These are phyloP conservation scores for Aspergillus baeticus DNA, from an alignment of 495 filamentous ascomycete species.

Conservation along the genomic window DNA sequence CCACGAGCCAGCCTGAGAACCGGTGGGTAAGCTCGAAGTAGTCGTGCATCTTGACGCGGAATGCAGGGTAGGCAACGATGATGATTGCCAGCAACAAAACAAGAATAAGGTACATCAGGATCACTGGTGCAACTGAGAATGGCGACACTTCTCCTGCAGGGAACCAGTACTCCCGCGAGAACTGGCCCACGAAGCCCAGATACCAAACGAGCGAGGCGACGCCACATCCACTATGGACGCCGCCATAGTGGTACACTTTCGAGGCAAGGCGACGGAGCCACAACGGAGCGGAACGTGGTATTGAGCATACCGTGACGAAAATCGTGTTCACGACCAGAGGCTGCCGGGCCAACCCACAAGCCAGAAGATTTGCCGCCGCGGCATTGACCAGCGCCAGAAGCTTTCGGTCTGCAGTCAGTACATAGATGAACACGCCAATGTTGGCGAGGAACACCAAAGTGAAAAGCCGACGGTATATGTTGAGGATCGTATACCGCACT, in stretches of 20 bases:
- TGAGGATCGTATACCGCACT: slow-evolving; percentile 39
- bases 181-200: slow-evolving; percentile 51
- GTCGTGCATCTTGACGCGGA: slow-evolving; percentile 51
- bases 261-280: slow-evolving; percentile 62
- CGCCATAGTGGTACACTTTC: slow-evolving; percentile 76
- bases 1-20: slow-evolving; percentile 51
- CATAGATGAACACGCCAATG: slow-evolving; percentile 45
- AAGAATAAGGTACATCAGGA: slow-evolving; percentile 40
- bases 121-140: slow-evolving; percentile 32
- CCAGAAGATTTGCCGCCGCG: slow-evolving; percentile 49
- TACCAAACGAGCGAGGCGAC: slow-evolving; percentile 71
- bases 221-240: slow-evolving; percentile 71
- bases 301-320: slow-evolving; percentile 57
- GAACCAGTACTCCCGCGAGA: slow-evolving; percentile 46
- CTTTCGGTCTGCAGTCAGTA: slow-evolving; percentile 36
- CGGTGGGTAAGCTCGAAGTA: slow-evolving; percentile 58
- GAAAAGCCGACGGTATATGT: slow-evolving; percentile 54
- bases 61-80: slow-evolving; percentile 40
- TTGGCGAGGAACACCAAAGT: slow-evolving; percentile 53
- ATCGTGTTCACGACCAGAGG: slow-evolving; percentile 74
- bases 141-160: slow-evolving; percentile 14
- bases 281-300: slow-evolving; percentile 62
- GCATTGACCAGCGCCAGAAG: slow-evolving; percentile 47
- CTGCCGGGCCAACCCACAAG: slow-evolving; percentile 65
- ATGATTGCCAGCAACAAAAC: slow-evolving; percentile 42